Base-by-base conservation (phyloP, 257 asterid species). In the Capsicum baccatum region DNA sequence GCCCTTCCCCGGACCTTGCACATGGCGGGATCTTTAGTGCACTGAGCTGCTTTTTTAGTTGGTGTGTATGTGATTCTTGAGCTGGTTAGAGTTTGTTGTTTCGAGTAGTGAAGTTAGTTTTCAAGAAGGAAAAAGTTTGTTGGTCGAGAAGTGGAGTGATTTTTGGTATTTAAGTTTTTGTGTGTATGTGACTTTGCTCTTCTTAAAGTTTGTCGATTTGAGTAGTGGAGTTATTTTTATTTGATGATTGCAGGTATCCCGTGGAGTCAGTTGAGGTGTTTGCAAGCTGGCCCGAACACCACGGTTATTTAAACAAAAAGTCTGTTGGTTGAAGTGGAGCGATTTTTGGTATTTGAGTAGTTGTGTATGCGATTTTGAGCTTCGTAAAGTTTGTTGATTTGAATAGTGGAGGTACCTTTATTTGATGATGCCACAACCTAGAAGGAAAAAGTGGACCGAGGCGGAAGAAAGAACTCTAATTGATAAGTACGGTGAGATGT, bases 381-480 rank as follows among this genome's bases (percentile, higher is more conserved):
- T 62, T 19, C 37, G 39, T 69, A 42, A 5, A 69, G 15, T 69
- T 69, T 69, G 54, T 42, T 39, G 55, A 1, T 3, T 69, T 15
- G 4, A 37, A 74, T 17, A 19, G 73, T 7, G 42, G 17, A 50
- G 60, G 62, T 81, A 55, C 76, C 9, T 62, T 17, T 16, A 67
- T 86, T 84, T 86, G 89, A 96, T 95, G 98, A 90, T 90, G 90
- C 91, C 97, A 83, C 98, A 91, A 90, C 97, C 95, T n/a, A 91
- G 97, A 86, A 92, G 98, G 81, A 97, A 97, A 92, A 97, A 97
- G 85, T 97, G 99, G 99, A 92, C 94, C 79, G 99, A 97, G 95
- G 97, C 94, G 57, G 99, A 94, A 85, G 99, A 94, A 87, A 97
- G 97, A 90, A 97, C 94, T 62, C 87, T 97, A 48, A 95, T 97